Evolutionary conservation across 169 alveolate species (phyloP), one percentile per base, ranked within the genome.

Genomic region (Cryptosporidium meleagridis): DNA sequence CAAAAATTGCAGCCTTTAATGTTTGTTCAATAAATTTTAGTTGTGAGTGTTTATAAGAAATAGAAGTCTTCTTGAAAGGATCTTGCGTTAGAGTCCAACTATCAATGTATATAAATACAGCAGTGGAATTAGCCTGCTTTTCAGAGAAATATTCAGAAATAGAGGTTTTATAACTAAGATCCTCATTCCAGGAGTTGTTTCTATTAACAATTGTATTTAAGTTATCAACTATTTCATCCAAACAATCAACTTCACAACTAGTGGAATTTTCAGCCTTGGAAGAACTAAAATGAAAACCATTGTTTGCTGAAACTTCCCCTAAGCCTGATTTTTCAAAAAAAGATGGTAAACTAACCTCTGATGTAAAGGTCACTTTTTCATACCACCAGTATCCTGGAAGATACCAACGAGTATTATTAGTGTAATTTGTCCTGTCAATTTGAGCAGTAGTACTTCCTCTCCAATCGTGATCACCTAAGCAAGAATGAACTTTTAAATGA

Each of bases 301-400:
- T 29, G 5, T 65, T 14, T 1, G 10, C 23, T 65, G 52, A 35
- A 29, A 65, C 14, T 21, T 51, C 69, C 2, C 52, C 71, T 29
- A 73, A 8, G 18, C 44, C 68, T 14, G 68, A 59, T 23, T 58
- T 53, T 3, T 73, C 58, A 35, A 73, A 33, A 12, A 73, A 37
- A n/a, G 71, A 31, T 12, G 71, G 35, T n/a, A 73, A 31, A 53
- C 41, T 55, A 7, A 21, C 39, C 9, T 55, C 9, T 31, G 75
- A 41, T 29, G 69, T 61, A 65, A 80, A 80, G 4, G 7, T 26
- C 9, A 39, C 70, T 44, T 44, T 41, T 62, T 80, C 89, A 44
- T 61, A 80, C 89, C 89, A 80, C 89, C 89, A 80, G n/a, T 80
- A 80, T n/a, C 89, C 89, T 9, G 73, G 73, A 37, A 80, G 73